Evolutionary conservation across 768 basidiomycete species (phyloP).

Genomic region (Russula griseocarnosa): DNA sequence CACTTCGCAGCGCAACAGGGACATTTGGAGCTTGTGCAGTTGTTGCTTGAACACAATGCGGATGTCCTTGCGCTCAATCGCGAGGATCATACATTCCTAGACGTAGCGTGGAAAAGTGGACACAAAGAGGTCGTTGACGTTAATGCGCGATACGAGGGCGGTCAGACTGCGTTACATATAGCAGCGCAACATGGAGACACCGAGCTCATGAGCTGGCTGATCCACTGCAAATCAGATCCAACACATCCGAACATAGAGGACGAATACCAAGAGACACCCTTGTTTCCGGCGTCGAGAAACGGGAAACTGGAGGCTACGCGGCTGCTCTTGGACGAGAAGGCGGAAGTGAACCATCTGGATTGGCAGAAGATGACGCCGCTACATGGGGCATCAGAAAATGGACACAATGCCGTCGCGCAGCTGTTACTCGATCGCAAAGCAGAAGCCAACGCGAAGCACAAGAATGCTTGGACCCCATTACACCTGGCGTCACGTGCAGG

Average conservation of each 20-base stretch:
- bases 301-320: not conserved
- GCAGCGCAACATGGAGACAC: not conserved
- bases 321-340: not conserved
- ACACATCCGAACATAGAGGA: not conserved
- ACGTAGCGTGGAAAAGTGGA: not conserved
- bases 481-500: not conserved
- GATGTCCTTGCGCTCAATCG: not conserved
- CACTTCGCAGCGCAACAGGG: not conserved
- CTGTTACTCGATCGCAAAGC: not conserved
- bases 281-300: not conserved
- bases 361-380: not conserved
- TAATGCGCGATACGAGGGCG: not conserved
- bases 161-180: not conserved
- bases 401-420: not conserved
- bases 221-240: not conserved
- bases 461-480: not conserved
- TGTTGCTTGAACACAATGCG: not conserved
- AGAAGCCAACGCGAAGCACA: not conserved
- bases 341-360: not conserved
- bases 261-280: not conserved
- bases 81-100: not conserved
- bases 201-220: not conserved
- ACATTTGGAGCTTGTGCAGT: not conserved
- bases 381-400: constrained; percentile 1
- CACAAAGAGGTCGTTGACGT: not conserved